phyloP scores from a whole-genome alignment of 1,284 basidiomycete species.

The Ustilago trichophora region DNA sequence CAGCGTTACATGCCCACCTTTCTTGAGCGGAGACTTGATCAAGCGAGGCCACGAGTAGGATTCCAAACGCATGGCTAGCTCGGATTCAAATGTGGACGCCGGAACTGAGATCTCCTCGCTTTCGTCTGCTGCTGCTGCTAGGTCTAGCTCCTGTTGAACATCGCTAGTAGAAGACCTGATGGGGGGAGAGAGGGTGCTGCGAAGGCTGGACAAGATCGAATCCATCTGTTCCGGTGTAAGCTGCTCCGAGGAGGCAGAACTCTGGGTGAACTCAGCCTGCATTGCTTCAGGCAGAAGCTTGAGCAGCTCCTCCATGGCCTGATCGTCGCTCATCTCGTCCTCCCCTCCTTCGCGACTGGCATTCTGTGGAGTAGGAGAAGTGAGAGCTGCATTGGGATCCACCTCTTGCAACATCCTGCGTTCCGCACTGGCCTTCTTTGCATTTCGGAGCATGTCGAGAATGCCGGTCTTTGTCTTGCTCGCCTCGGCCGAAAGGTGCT shows the following conservation, averaged over 20 bases:
- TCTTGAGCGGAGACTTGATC: constrained; percentile 87
- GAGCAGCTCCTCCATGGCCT: constrained; percentile 42
- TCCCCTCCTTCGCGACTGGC: background rate
- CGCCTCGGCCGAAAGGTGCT: constrained; percentile 18
- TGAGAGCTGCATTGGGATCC: constrained; percentile 4
- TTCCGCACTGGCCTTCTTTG: constrained; percentile 14
- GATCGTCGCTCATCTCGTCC: constrained; percentile 22
- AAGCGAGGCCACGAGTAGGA: constrained; percentile 80
- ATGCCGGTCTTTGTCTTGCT: constrained; percentile 44
- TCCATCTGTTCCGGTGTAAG: constrained; percentile 36
- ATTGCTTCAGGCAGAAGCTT: constrained; percentile 41
- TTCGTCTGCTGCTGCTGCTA: background rate
- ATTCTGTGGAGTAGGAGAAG: background rate
- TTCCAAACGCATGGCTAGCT: constrained; percentile 51
- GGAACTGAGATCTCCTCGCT: constrained; percentile 2
- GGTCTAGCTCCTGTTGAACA: too few relatives aligned
- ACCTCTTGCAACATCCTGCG: constrained; percentile 33
- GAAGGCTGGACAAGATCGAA: constrained; percentile 30
- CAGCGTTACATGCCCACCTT: constrained; percentile 89
- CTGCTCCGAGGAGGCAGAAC: background rate
- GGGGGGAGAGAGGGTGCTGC: constrained; percentile 2
- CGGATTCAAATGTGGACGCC: constrained; percentile 2
- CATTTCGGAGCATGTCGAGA: constrained; percentile 47
- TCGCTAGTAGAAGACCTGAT: background rate
- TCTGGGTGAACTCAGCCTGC: constrained; percentile 17